Evolutionary conservation across 768 basidiomycete genomes (phyloP).

Genomic region (Tricholoma terreum): DNA sequence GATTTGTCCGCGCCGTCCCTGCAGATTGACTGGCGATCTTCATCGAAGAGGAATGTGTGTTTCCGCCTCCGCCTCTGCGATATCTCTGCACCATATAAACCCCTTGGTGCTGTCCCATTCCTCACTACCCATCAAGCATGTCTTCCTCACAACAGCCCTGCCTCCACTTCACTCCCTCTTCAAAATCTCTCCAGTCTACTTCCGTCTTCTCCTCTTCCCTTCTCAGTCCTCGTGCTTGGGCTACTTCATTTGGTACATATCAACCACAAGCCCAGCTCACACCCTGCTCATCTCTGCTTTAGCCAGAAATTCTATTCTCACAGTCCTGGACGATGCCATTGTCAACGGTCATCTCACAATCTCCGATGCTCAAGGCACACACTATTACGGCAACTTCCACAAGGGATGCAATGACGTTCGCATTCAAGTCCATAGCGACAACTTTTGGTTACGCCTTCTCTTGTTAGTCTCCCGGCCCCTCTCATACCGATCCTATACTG

Average conservation of each 20-base stretch:
- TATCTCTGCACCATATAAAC: conserved; percentile 23
- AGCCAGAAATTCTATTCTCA: conserved; percentile 62
- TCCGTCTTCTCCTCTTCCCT: conserved; percentile 43
- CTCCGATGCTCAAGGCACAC: conserved; percentile 56
- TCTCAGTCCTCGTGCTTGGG: conserved; percentile 48
- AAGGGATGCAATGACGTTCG: conserved; percentile 62
- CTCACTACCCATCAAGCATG: conserved; percentile 28
- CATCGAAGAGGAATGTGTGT: too few relatives aligned
- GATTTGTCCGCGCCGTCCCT: conserved; percentile 13
- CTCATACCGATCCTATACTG: conserved; percentile 11
- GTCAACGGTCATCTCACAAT: conserved; percentile 58
- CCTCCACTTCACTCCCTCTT: conserved; percentile 40
- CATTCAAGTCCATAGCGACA: conserved; percentile 52
- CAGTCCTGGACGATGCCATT: conserved; percentile 57
- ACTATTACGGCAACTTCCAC: conserved; percentile 55
- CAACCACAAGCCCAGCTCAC: too few relatives aligned
- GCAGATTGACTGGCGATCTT: conserved; percentile 40
- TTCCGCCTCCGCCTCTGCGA: conserved; percentile 20
- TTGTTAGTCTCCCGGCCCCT: conserved; percentile 39
- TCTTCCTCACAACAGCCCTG: conserved; percentile 37
- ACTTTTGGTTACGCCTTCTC: conserved; percentile 68
- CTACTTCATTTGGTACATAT: conserved; percentile 46
- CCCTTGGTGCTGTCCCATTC: conserved; percentile 8
- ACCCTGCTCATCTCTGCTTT: conserved; percentile 8
- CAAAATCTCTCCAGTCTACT: conserved; percentile 41